Conservation (phyloP, 208 protist species). For the Leishmania mexicana region DNA sequence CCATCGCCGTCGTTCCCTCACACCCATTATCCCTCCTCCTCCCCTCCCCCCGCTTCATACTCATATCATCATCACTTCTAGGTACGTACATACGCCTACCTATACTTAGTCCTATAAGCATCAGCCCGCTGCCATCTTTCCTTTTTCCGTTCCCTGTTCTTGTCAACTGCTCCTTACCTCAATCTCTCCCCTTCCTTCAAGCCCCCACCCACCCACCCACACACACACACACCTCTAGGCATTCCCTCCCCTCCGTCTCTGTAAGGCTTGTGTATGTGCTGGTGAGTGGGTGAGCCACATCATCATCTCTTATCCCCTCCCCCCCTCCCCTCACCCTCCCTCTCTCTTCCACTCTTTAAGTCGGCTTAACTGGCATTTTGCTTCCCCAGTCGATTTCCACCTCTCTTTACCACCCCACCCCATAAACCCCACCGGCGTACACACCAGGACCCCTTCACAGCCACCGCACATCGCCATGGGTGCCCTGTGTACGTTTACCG, state of each 20-base stretch:
- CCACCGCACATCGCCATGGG: neutral
- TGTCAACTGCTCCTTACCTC: neutral
- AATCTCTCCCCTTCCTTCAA: neutral
- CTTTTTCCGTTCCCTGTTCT: neutral
- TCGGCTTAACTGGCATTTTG: neutral
- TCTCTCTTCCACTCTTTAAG: neutral
- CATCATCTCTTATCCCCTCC: neutral
- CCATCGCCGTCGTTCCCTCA: neutral
- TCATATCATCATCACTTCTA: neutral
- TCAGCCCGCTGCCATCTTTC: neutral
- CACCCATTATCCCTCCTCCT: neutral
- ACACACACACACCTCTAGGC: too few relatives aligned
- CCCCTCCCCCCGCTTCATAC: neutral
- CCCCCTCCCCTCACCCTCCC: neutral
- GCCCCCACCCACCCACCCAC: too few relatives aligned
- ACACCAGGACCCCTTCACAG: neutral
- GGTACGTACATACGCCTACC: neutral
- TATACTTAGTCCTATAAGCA: neutral
- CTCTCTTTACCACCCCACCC: neutral
- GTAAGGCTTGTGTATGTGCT: neutral
- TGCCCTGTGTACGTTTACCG: neutral
- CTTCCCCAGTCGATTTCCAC: neutral
- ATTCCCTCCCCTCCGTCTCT: neutral
- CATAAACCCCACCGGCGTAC: neutral
- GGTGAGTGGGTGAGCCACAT: neutral